Percentiles rank a stretch among this genome's conserved stretches.
Evolutionary conservation across 352 stramenopile genomes (phyloP).

Genomic region (Thalassiosira livingstoniorum): DNA sequence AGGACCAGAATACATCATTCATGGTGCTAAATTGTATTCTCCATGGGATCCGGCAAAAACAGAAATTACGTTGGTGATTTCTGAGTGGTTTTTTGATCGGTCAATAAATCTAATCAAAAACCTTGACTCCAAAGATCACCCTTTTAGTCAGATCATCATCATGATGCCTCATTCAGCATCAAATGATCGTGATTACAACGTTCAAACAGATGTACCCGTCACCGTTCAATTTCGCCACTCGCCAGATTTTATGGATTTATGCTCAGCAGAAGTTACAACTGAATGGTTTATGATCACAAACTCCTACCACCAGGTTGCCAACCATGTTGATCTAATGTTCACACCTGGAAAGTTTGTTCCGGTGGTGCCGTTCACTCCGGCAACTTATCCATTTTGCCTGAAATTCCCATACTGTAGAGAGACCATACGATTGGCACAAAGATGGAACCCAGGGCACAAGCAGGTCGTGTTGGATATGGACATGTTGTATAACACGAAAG

Average conservation of each 20-base stretch:
- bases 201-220: conserved; percentile 54
- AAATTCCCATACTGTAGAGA: conserved; percentile 69
- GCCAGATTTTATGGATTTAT: conserved; percentile 69
- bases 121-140: conserved; percentile 65
- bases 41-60: conserved; percentile 59
- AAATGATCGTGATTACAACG: conserved; percentile 42
- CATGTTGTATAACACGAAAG: conserved; percentile 60
- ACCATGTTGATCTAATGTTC: conserved; percentile 69
- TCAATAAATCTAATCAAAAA: conserved; percentile 54
- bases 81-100: conserved; percentile 62
- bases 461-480: conserved; percentile 65
- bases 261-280: conserved; percentile 60
- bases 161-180: conserved; percentile 57
- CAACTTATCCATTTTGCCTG: conserved; percentile 66
- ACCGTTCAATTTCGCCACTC: conserved; percentile 37
- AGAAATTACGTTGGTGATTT: conserved; percentile 63
- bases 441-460: conserved; percentile 49
- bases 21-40: conserved; percentile 66
- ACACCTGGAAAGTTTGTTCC: conserved; percentile 56
- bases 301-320: conserved; percentile 58
- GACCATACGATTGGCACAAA: conserved; percentile 41
- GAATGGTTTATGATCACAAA: conserved; percentile 77
- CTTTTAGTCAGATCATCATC: conserved; percentile 65
- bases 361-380: conserved; percentile 58
- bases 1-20: conserved; percentile 67